Evolutionary conservation across 2,329 filamentous ascomycete species (phyloP), one percentile per base, ranked within the genome.

Genomic region (Xenoacremonium recifei): DNA sequence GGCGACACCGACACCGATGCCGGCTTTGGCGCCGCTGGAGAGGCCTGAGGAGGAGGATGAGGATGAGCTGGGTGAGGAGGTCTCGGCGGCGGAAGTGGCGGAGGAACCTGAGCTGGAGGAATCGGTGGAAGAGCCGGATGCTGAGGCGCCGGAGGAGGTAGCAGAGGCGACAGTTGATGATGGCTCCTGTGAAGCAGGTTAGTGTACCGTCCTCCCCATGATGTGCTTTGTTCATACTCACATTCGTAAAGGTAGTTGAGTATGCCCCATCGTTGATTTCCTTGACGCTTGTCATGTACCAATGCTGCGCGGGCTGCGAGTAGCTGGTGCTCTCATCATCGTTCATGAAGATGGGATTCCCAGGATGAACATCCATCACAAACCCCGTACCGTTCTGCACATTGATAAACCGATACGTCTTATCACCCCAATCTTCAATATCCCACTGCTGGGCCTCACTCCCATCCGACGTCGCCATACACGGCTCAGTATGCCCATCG

Each of bases 381-480:
- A 59, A 64, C 4, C 52, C 42, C 2, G 60, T 60, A 11, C 62
- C 62, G 20, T 67, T 67, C 12, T 49, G 31, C 3, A 57, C 58
- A 32, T 66, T 67, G 34, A 50, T 47, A 35, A 67, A 47, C 11
- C 57, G 54, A 30, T 51, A 59, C n/a, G 58, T 57, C n/a, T 44
- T 45, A 21, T 59, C 51, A 3, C 52, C 54, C 61, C 60, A 64
- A 27, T 54, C 40, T 6, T 54, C 45, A 1, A 67, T 42, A 17
- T 66, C 62, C 64, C 63, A 67, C 43, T 62, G 54, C 38, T 67
- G 65, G 9, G 40, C 45, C 6, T 59, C 48, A 19, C 47, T 49
- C 15, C 57, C 57, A 23, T 54, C 45, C 12, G 59, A 52, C 2
- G 39, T 41, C 21, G 40, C 40, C 39, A 67, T 41, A 38, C 64